phyloP scores from a whole-genome alignment of 2,329 filamentous ascomycete species.

The Elsinoe australis region DNA sequence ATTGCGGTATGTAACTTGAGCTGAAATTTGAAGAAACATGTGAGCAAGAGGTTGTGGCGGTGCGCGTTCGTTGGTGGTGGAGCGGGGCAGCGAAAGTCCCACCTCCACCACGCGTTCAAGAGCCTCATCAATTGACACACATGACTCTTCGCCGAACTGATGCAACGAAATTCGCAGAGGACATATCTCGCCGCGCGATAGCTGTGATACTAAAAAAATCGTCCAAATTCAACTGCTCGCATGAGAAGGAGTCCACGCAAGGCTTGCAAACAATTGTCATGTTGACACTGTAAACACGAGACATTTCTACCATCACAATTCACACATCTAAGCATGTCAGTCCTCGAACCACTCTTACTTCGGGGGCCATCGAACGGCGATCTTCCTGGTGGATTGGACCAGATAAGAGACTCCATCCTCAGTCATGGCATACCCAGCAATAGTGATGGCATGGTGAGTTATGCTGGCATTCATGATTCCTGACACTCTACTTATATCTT shows the following conservation, averaged over 20 bases:
- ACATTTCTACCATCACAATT: not conserved
- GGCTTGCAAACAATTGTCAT: not conserved
- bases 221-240: too few species aligned
- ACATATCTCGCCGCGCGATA: too few species aligned
- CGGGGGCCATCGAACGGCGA: slow-evolving; percentile 72
- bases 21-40: too few species aligned
- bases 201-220: too few species aligned
- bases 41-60: too few species aligned
- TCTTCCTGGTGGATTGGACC: slow-evolving; percentile 58
- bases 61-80: too few species aligned
- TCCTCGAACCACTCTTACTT: slow-evolving; percentile 67
- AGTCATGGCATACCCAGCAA: slow-evolving; percentile 70
- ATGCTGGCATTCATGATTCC: not conserved
- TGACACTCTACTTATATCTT: not conserved
- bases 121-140: too few species aligned
- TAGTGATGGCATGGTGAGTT: slow-evolving; percentile 66
- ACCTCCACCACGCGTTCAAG: too few species aligned
- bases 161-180: too few species aligned
- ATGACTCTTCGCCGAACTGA: too few species aligned
- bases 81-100: too few species aligned
- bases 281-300: not conserved
- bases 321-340: slow-evolving; percentile 24
- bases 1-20: too few species aligned
- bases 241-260: not conserved
- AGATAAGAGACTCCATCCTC: slow-evolving; percentile 64